These are phyloP conservation scores for Leccinum arenicola DNA, from an alignment of 768 basidiomycete species.

Conservation along the genomic window DNA sequence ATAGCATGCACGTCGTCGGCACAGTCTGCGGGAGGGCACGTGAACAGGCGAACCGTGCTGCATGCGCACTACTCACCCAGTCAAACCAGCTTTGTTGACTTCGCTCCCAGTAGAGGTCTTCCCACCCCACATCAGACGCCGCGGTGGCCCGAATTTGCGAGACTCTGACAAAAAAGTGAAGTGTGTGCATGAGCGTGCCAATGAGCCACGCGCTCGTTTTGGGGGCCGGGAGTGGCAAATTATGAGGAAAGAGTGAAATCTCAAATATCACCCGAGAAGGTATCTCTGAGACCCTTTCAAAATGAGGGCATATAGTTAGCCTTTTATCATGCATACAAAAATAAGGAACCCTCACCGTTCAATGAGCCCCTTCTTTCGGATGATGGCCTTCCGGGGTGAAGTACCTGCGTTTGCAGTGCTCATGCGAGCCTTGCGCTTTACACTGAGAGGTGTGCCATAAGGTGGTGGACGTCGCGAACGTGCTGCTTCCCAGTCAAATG, in stretches of 20 bases:
- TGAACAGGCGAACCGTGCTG: conserved; percentile 8
- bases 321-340: conserved; percentile 4
- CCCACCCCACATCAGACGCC: conserved; percentile 74
- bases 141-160: conserved; percentile 53
- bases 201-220: conserved; percentile 64
- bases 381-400: conserved; percentile 46
- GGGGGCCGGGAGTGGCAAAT: conserved; percentile 68
- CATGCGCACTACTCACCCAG: conserved; percentile 54
- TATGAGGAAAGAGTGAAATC: conserved; percentile 79
- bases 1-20: conserved; percentile 55
- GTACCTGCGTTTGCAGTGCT: conserved; percentile 27
- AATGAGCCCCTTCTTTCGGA: conserved; percentile 62
- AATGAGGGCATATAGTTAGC: conserved; percentile 11
- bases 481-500: conserved; percentile 89
- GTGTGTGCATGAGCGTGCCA: conserved; percentile 61
- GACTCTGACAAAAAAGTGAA: conserved; percentile 66
- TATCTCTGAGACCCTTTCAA: conserved; percentile 52
- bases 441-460: conserved; percentile 58
- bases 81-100: conserved; percentile 70
- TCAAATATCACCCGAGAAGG: conserved; percentile 76
- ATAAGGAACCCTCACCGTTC: conserved; percentile 46
- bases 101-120: conserved; percentile 70
- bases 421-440: conserved; percentile 43
- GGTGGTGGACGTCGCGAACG: conserved; percentile 68
- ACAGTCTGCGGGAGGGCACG: conserved; percentile 48